A percentile compares a stretch with the other conserved stretches of the same genome.
phyloP scores from a whole-genome alignment of 2,329 filamentous ascomycete species.

The Trichoderma polysporum region DNA sequence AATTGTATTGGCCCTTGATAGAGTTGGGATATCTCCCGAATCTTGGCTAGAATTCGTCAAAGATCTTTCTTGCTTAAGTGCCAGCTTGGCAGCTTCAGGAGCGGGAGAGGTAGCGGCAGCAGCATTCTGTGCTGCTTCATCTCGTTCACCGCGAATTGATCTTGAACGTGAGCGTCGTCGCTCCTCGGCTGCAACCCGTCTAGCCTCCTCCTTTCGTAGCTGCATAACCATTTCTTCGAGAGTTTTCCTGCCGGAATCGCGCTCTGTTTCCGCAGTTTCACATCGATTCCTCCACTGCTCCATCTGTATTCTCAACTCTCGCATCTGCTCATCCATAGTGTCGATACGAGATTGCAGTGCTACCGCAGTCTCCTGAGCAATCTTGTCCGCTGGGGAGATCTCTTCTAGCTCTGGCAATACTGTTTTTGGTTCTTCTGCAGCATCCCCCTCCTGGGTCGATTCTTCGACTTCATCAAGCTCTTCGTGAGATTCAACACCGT shows the following conservation, averaged over 20 bases:
- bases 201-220: slow-evolving; percentile 67
- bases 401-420: neutral
- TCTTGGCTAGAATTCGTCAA: slow-evolving; percentile 33
- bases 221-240: slow-evolving; percentile 85
- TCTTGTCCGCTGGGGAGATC: slow-evolving; percentile 1
- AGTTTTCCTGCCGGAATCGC: slow-evolving; percentile 68
- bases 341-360: slow-evolving; percentile 68
- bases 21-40: slow-evolving; percentile 41
- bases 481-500: slow-evolving; percentile 31
- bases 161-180: slow-evolving; percentile 41
- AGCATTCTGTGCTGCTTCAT: slow-evolving; percentile 17
- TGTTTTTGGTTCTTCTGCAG: neutral
- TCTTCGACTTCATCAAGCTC: slow-evolving; percentile 27
- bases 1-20: slow-evolving; percentile 51
- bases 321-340: slow-evolving; percentile 75
- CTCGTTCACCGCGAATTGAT: neutral
- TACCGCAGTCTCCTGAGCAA: slow-evolving; percentile 31
- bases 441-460: slow-evolving; percentile 15
- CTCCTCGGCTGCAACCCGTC: slow-evolving; percentile 44
- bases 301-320: slow-evolving; percentile 75
- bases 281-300: slow-evolving; percentile 75
- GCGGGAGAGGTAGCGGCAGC: slow-evolving; percentile 28
- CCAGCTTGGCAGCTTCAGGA: slow-evolving; percentile 24
- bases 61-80: slow-evolving; percentile 23
- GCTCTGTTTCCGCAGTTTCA: slow-evolving; percentile 77